A percentile compares a stretch with the other conserved stretches of the same genome.
Conservation (phyloP, 2,329 filamentous ascomycete species). For the Graphilbum ipis-grandicollis region DNA sequence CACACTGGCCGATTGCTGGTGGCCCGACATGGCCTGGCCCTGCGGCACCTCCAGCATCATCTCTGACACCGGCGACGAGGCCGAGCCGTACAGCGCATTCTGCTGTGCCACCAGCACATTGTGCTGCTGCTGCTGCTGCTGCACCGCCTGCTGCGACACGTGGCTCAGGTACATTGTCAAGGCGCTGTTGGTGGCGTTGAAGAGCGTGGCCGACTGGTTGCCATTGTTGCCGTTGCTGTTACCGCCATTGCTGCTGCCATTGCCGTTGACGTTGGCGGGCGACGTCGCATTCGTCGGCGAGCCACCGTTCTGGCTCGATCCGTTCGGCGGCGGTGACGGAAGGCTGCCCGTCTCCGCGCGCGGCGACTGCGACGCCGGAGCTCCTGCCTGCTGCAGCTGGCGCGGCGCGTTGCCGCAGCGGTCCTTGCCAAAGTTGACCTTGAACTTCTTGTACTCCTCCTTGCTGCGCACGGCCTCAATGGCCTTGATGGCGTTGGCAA, state of each 20-base stretch:
- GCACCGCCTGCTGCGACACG: constrained; percentile 53
- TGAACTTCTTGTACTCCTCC: constrained; percentile 96
- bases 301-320: constrained; percentile 39
- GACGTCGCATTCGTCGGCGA: constrained; percentile 30
- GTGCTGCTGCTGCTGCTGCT: constrained; percentile 59
- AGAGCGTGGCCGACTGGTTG: constrained; percentile 45
- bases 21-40: constrained; percentile 36
- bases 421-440: constrained; percentile 99
- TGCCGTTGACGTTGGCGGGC: constrained; percentile 16
- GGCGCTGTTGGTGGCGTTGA: constrained; percentile 75
- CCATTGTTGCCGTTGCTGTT: too few species aligned
- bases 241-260: too few species aligned
- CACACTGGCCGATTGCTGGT: constrained; percentile 49
- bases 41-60: constrained; percentile 41
- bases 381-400: constrained; percentile 45
- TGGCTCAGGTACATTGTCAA: constrained; percentile 87
- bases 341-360: constrained; percentile 42
- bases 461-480: constrained; percentile 90
- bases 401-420: constrained; percentile 91
- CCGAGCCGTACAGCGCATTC: constrained; percentile 62
- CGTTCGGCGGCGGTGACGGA: constrained; percentile 41
- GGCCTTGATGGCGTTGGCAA: constrained; percentile 97
- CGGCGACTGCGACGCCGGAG: constrained; percentile 31
- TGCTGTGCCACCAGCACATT: constrained; percentile 60
- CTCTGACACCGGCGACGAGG: constrained; percentile 40